These are phyloP conservation scores for Hypocrella siamensis DNA, from an alignment of 2,329 filamentous ascomycete genomes.

Conservation along the genomic window DNA sequence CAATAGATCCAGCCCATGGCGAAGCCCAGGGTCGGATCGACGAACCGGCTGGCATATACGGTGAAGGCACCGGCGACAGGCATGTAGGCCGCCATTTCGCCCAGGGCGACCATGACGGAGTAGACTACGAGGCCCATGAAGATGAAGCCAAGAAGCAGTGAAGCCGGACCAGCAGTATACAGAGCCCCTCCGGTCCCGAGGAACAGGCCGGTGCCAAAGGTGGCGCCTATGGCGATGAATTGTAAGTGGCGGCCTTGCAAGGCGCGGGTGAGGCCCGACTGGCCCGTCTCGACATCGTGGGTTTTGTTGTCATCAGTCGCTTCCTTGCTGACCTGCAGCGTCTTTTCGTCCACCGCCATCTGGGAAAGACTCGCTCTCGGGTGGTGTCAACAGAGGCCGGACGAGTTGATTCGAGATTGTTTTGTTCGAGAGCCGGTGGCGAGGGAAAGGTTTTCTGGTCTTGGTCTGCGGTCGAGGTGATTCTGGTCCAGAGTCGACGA, in stretches of 20 bases:
- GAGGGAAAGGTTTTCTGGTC: no score
- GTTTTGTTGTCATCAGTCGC: conserved; percentile 1
- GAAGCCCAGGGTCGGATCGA: conserved; percentile 58
- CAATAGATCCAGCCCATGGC: conserved; percentile 75
- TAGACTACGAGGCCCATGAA: conserved; percentile 60
- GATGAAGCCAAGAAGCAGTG: conserved; percentile 50
- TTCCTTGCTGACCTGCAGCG: conserved; percentile 2
- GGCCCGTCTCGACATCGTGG: conserved; percentile 19
- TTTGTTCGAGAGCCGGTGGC: no score
- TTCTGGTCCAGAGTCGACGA: no score
- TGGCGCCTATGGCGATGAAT: conserved; percentile 40
- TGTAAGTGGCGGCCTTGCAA: conserved; percentile 26
- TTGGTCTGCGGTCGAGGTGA: no score
- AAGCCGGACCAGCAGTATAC: conserved; percentile 46
- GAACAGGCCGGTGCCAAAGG: conserved; percentile 60
- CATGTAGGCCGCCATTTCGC: conserved; percentile 64
- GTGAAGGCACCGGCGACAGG: conserved; percentile 66
- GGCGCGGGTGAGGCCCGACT: conserved; percentile 18
- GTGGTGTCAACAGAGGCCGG: no score
- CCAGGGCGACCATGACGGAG: conserved; percentile 55
- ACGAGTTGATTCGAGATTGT: no score
- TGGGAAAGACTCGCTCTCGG: no score
- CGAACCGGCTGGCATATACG: conserved; percentile 59
- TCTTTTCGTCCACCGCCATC: conserved; percentile 4
- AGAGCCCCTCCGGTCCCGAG: conserved; percentile 50